Percentiles rank a stretch among this genome's conserved stretches.
phyloP scores from a whole-genome alignment of 352 stramenopile species.

The Phytophthora cryptogea region DNA sequence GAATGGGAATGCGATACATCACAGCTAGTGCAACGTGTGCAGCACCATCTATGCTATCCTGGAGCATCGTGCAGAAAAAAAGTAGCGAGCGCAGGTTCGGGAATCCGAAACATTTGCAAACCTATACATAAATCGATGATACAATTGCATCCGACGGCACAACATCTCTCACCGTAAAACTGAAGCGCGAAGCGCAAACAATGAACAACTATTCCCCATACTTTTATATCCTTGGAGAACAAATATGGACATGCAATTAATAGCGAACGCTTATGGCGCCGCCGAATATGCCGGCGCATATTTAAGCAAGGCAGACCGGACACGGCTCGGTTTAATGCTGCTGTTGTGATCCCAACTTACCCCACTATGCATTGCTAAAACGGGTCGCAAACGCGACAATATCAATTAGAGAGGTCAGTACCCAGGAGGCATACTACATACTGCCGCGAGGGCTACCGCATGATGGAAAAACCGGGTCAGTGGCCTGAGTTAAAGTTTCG shows the following conservation, averaged over 20 bases:
- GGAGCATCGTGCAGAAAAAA: conserved; percentile 2
- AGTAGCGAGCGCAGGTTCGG: background rate
- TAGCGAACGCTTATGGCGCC: too few relatives aligned
- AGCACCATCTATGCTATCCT: conserved; percentile 1
- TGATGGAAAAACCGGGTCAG: too few relatives aligned
- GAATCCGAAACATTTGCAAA: background rate
- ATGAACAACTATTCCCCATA: background rate
- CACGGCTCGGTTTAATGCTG: too few relatives aligned
- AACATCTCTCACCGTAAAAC: background rate
- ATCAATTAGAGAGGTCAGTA: background rate
- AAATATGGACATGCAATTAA: too few relatives aligned
- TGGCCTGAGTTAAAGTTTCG: background rate
- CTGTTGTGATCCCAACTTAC: too few relatives aligned
- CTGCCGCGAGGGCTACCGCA: too few relatives aligned
- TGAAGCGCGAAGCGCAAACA: background rate
- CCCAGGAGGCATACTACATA: background rate
- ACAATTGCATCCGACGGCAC: conserved; percentile 1
- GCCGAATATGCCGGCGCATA: too few relatives aligned
- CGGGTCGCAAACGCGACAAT: background rate
- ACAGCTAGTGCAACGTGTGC: background rate
- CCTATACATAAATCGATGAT: background rate
- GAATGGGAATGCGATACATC: conserved; percentile 1
- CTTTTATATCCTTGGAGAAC: background rate
- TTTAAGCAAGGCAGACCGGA: too few relatives aligned
- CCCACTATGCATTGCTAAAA: background rate